These are phyloP conservation scores for Ilex aquifolium DNA, from an alignment of 257 asterid genomes.

Conservation along the genomic window DNA sequence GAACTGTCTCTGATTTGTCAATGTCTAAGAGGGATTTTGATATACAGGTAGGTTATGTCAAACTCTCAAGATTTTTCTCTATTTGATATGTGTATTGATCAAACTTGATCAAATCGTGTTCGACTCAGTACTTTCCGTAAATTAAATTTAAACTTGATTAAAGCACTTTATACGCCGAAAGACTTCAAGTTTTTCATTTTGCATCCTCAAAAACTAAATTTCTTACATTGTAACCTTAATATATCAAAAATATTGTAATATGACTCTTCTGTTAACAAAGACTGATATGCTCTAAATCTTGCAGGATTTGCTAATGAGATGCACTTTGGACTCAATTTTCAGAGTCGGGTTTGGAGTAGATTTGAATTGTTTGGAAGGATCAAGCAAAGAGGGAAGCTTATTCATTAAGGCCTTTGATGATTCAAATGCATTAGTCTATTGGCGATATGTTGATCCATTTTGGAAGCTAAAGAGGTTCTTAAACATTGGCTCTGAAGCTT, in stretches of 20 bases:
- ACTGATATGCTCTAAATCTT: background rate
- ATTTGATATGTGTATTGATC: background rate
- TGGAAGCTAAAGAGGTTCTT: constrained; percentile 58
- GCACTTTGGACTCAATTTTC: constrained; percentile 65
- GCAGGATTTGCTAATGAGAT: constrained; percentile 66
- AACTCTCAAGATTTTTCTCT: background rate
- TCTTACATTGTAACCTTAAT: background rate
- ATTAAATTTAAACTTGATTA: too few relatives aligned
- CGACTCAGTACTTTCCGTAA: background rate
- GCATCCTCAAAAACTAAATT: background rate
- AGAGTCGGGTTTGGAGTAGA: constrained; percentile 80
- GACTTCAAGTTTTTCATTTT: too few relatives aligned
- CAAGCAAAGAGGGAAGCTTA: constrained; percentile 35
- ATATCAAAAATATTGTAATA: too few relatives aligned
- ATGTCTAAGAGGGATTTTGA: constrained; percentile 37
- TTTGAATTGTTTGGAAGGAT: constrained; percentile 47
- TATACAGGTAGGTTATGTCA: constrained; percentile 40
- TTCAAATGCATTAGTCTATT: constrained; percentile 46
- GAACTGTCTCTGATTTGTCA: constrained; percentile 23
- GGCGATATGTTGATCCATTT: constrained; percentile 60
- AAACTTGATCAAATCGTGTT: background rate
- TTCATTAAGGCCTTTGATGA: constrained; percentile 73
- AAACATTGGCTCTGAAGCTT: constrained; percentile 52
- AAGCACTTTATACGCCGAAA: background rate
- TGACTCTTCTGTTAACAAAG: too few relatives aligned